Base-by-base conservation (phyloP, 1,284 basidiomycete species). In the Malassezia vespertilionis region DNA sequence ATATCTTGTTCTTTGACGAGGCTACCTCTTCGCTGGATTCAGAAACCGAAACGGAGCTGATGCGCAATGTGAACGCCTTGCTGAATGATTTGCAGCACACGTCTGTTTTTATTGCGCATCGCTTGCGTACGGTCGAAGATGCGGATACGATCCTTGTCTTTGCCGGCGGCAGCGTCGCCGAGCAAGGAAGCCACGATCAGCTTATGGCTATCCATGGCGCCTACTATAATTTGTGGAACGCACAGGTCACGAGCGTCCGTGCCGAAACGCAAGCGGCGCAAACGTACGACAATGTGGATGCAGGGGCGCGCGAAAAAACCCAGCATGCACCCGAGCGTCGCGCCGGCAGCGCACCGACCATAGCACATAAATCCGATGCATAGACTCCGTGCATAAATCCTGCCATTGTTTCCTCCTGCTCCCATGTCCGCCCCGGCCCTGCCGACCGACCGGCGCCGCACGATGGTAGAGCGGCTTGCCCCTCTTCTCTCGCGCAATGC, bases 1-100 rank as follows among this genome's bases (percentile, higher is more conserved):
- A 82, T 3, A 93, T 96, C 63, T 68, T 96, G 63, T 95, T 97
- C 75, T 96, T 97, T 63, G 91, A 97, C 66, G 91, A 97, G 73
- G 91, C 93, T 26, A 97, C 93, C 0, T 93, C 88, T 0, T 88
- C 91, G 0, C 73, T 97, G 50, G 93, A 97, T 66, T 84, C 85
- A 3, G 84, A 87, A 59, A 96, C 91, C 0, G 91, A 96, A 71
- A 79, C 82, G 1, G 90, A 93, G 68, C 75, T 97, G 40, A 96
- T 96, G 89, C 79, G 80, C 57, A 95, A 93, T 65, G 86, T 97
- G 72, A 85, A 96, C 63, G 75, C 73, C 14, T 81, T 80, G 0
- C 74, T 97, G 18, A 73, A 84, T 21, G 80, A 82, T 56, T 81
- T 82, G 57, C 76, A 79, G 6, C 79, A 87, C 42, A 97, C 91